These are phyloP conservation scores for Trametes elegans DNA, from an alignment of 768 basidiomycete genomes.

Conservation along the genomic window DNA sequence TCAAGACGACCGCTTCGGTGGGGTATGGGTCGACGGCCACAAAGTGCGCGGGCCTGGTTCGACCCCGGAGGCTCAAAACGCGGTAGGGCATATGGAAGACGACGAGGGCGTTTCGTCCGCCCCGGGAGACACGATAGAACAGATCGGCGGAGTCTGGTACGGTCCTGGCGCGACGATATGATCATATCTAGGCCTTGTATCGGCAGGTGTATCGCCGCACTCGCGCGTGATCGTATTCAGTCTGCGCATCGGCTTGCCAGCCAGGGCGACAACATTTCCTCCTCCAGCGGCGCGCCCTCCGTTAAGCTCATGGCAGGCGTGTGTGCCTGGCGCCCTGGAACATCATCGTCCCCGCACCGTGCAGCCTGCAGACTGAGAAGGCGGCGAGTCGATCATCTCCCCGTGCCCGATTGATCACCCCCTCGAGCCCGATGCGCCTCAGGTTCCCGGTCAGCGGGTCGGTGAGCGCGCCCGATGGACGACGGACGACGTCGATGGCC, in stretches of 20 bases:
- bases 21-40: constrained; percentile 5
- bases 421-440: not conserved
- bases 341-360: too few relatives aligned
- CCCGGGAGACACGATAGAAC: not conserved
- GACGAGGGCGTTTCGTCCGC: not conserved
- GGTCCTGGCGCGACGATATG: too few relatives aligned
- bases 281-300: not conserved
- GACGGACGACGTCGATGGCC: not conserved
- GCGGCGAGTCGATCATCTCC: not conserved
- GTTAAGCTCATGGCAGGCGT: not conserved
- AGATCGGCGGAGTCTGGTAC: constrained; percentile 7
- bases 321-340: not conserved
- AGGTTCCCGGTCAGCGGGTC: too few relatives aligned
- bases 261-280: not conserved
- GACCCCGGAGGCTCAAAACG: not conserved
- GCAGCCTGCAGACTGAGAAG: not conserved
- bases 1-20: not conserved
- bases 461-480: not conserved
- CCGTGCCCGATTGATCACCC: not conserved
- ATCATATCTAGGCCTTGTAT: not conserved
- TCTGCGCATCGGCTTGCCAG: not conserved
- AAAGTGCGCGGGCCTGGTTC: constrained; percentile 1
- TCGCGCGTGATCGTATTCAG: not conserved
- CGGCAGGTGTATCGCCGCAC: not conserved
- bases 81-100: not conserved